Evolutionary conservation across 2,329 filamentous ascomycete species (phyloP), one percentile per base, ranked within the genome.

Genomic region (Aureobasidium subglaciale): DNA sequence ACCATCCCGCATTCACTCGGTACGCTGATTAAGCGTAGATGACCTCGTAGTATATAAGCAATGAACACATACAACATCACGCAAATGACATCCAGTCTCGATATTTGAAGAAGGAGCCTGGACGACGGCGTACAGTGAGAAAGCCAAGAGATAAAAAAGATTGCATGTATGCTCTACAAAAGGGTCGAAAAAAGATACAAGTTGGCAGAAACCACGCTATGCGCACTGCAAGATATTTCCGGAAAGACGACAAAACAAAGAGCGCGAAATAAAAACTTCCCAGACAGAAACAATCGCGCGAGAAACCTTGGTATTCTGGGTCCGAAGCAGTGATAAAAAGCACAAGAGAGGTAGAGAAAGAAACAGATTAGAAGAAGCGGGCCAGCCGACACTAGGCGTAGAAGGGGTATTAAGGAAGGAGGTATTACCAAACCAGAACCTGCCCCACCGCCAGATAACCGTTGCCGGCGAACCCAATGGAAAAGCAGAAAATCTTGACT

Each of bases 1-100:
- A 67, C 64, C 1, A 55, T 70, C 25, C 68, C 68, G 25, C 68
- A 71, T 56, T 60, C 65, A 13, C 58, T 65, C 35, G 68, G 68
- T 8, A 64, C 63, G 11, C 59, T 71, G 18, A 65, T 63, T 34
- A 70, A 69, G 63, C 43, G 45, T 24, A 55, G 11, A 24, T 55
- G 30, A 46, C 29, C 29, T 7, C 16, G 24, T 20, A 11, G 9
- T 6, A 11, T 24, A 22, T 3, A 37, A 15, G 9, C 15, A 5
- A 41, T 20, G 18, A n/a, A n/a, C 10, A 24, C 38, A 41, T 41
- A 35, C 18, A 29, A 18, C 15, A 32, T 5, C 25, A 22, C 24
- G 37, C 13, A 41, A 18, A 41, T 7, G 5, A 40, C n/a, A 25
- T 8, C 11, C 25, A 24, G 8, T 5, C 20, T n/a, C n/a, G n/a